Evolutionary conservation across 352 stramenopile genomes (phyloP), one percentile per base, ranked within the genome.

Genomic region (Pythium folliculosum): DNA sequence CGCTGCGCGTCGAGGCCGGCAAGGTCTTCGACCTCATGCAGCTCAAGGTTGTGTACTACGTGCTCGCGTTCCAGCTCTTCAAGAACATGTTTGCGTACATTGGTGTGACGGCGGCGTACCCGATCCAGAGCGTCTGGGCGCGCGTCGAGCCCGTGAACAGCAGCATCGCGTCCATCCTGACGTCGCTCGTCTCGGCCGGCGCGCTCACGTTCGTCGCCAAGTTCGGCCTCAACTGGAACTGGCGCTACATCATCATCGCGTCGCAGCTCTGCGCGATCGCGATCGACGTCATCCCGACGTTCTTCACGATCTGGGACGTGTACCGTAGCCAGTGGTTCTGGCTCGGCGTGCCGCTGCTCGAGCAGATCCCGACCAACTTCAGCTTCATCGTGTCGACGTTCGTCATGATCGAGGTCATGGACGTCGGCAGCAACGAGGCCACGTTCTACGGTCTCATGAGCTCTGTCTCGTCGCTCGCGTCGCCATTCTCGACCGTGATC

Each of bases 391-490:
- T 76, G 0, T 67, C 66, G 47, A 73, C 65, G 37, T 77, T 71
- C 47, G 60, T 56, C 22, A 73, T 69, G 38, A 55, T 80, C 19
- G 73, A 80, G 37, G 35, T 80, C 32, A 57, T 66, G 21, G 66
- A 77, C 38, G 54, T 62, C 6, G 70, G 70, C 60, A 74, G 67
- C 27, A 32, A 32, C 54, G 73, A 80, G 45, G 73, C 67, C 13
- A 65, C 73, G 4, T 69, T 76, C 59, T 80, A 77, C 52, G 73
- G 73, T 22, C 61, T 80, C n/a, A 58, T 77, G 21, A 65, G 56
- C 35, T 70, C 70, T 1, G 70, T 77, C n/a, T 70, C 56, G 19
- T 70, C 67, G 21, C 53, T 80, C 14, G 70, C 70, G 2, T 65
- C 57, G 35, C 73, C 73, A 1, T 76, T 80, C 45, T 65, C 70